These are phyloP conservation scores for Umbelopsis sp. DNA, from an alignment of 371 early-diverging fungal genomes.

Conservation along the genomic window DNA sequence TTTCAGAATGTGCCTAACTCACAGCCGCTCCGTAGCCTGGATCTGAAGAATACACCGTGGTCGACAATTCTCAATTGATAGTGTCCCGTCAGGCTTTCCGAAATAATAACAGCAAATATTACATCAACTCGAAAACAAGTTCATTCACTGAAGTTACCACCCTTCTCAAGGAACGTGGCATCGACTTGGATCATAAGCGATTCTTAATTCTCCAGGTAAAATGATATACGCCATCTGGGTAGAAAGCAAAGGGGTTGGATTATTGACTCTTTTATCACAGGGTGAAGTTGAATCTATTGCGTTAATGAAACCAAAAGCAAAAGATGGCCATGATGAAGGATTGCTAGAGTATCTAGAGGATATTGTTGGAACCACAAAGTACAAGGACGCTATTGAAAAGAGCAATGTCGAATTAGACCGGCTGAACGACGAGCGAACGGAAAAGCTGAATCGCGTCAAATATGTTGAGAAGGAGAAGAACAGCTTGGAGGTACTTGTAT, in stretches of 20 bases:
- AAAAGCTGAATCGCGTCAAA: constrained; percentile 84
- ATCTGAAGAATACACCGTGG: constrained; percentile 60
- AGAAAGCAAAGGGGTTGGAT: background rate
- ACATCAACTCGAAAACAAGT: constrained; percentile 75
- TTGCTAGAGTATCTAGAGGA: constrained; percentile 99
- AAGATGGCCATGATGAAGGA: constrained; percentile 93
- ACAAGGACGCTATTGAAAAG: constrained; percentile 89
- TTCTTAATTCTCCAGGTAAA: constrained; percentile 94
- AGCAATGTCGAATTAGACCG: constrained; percentile 69
- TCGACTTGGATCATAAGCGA: constrained; percentile 99
- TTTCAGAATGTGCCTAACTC: background rate
- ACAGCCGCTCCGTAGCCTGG: constrained; percentile 47
- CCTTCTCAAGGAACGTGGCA: constrained; percentile 86
- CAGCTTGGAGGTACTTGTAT: constrained; percentile 59
- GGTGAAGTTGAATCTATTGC: constrained; percentile 99
- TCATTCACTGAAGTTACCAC: constrained; percentile 86
- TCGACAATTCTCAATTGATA: constrained; percentile 75
- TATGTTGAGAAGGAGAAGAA: constrained; percentile 85
- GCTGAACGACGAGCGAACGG: constrained; percentile 78
- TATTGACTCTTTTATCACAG: constrained; percentile 33
- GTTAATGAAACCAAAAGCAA: constrained; percentile 98
- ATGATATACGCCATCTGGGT: background rate
- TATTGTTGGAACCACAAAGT: constrained; percentile 97
- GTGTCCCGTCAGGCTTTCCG: constrained; percentile 82
- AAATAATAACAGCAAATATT: constrained; percentile 79